Evolutionary conservation across 116 monocot species (phyloP).

Genomic region (Cymodocea nodosa): DNA sequence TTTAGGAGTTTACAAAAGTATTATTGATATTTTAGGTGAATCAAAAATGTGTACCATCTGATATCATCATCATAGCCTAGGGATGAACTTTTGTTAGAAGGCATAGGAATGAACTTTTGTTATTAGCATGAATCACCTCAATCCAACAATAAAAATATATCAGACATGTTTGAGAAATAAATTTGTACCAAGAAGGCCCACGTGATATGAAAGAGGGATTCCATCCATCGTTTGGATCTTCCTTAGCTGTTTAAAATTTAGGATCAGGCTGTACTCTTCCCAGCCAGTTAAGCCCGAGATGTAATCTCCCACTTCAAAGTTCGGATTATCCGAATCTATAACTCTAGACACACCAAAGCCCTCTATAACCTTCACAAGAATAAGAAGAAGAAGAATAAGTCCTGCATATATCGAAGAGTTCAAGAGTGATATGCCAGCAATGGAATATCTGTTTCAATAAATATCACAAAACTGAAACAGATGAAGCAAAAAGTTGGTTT

Average conservation of each 20-base stretch:
- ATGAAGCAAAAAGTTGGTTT: neutral
- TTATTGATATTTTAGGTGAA: too few relatives aligned
- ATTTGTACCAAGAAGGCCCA: constrained; percentile 65
- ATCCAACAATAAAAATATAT: neutral
- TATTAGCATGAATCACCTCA: too few relatives aligned
- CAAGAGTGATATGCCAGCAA: too few relatives aligned
- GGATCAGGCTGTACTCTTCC: constrained; percentile 65
- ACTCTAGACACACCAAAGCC: constrained; percentile 70
- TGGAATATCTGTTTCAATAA: too few relatives aligned
- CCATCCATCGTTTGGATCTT: constrained; percentile 35
- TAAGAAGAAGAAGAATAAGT: neutral
- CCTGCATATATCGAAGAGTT: too few relatives aligned
- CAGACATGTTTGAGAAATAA: neutral
- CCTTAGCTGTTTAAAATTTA: constrained; percentile 26
- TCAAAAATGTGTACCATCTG: too few relatives aligned
- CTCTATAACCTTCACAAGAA: constrained; percentile 38
- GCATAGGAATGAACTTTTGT: too few relatives aligned
- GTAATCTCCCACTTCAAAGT: constrained; percentile 43
- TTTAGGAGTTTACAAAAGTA: neutral
- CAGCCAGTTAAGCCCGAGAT: constrained; percentile 59
- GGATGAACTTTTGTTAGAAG: too few relatives aligned
- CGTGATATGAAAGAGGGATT: constrained; percentile 61
- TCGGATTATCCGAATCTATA: constrained; percentile 41
- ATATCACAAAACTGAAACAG: too few relatives aligned
- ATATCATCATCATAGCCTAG: too few relatives aligned